Evolutionary conservation across 768 basidiomycete genomes (phyloP).

Genomic region (Lactarius tabidus): DNA sequence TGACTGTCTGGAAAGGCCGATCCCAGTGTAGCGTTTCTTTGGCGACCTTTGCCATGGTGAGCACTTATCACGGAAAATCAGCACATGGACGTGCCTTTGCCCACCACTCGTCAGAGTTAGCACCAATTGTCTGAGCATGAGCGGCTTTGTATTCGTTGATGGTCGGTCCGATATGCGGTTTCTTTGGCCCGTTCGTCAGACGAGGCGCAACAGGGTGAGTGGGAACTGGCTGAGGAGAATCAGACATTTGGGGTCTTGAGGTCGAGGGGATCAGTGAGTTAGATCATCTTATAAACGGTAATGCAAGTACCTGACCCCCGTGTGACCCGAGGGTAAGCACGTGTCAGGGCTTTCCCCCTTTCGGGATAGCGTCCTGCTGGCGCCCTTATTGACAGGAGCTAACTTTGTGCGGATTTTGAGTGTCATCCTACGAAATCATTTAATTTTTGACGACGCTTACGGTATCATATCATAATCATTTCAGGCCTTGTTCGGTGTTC

Average conservation of each 20-base stretch:
- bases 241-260: constrained; percentile 28
- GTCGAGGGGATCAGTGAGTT: background rate
- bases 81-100: constrained; percentile 47
- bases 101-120: constrained; percentile 85
- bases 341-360: background rate
- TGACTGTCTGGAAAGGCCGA: constrained; percentile 82
- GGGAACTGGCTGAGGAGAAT: constrained; percentile 26
- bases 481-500: background rate
- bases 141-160: constrained; percentile 65
- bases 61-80: background rate
- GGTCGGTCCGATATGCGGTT: constrained; percentile 76
- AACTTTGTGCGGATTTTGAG: background rate
- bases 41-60: constrained; percentile 47
- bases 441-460: background rate
- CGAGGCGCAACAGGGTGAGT: constrained; percentile 78
- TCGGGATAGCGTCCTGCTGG: background rate
- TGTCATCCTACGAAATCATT: background rate
- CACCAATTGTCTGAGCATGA: constrained; percentile 70
- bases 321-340: background rate
- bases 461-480: background rate
- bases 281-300: constrained; percentile 12
- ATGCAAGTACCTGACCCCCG: background rate
- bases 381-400: background rate
- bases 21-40: constrained; percentile 80
- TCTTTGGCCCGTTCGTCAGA: constrained; percentile 56